A percentile compares a stretch with the other conserved stretches of the same genome.
phyloP scores from a whole-genome alignment of 164 flowering plant genomes.

The Berberis thunbergii region DNA sequence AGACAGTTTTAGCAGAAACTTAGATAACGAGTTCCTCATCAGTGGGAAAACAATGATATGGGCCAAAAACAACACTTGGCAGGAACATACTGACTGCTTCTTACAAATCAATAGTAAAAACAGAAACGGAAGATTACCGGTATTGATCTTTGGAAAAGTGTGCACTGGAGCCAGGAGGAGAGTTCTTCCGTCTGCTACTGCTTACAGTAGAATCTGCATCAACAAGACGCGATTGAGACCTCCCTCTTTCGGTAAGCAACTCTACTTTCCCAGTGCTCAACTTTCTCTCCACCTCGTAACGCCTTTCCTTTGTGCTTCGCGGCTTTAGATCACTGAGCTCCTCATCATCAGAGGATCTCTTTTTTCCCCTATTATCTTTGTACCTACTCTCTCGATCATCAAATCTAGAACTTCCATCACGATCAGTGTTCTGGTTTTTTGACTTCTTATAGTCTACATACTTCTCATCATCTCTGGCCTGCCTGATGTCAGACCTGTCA shows the following conservation, averaged over 20 bases:
- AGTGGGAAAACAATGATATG: too few relatives aligned
- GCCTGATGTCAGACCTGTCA: constrained; percentile 36
- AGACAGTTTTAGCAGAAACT: too few relatives aligned
- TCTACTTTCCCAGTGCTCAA: constrained; percentile 26
- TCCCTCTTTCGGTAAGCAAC: constrained; percentile 28
- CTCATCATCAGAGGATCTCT: constrained; percentile 35
- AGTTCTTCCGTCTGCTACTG: constrained; percentile 16
- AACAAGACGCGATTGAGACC: constrained; percentile 34
- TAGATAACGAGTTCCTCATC: too few relatives aligned
- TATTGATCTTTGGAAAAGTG: constrained; percentile 13
- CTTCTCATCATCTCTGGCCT: constrained; percentile 38
- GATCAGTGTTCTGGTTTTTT: constrained; percentile 25
- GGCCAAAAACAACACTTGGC: too few relatives aligned
- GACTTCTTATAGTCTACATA: constrained; percentile 33
- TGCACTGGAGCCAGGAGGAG: constrained; percentile 19
- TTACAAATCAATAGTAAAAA: background rate
- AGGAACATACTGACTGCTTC: background rate
- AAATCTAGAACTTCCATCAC: constrained; percentile 32
- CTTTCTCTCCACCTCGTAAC: constrained; percentile 29
- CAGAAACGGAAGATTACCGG: constrained; percentile 9
- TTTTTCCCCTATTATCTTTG: constrained; percentile 37
- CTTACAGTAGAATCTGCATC: constrained; percentile 22
- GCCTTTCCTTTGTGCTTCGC: constrained; percentile 32
- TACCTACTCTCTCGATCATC: constrained; percentile 36
- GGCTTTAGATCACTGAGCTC: constrained; percentile 30